Conservation (phyloP, 2,329 filamentous ascomycete genomes). For the Keithomyces neogunnii region DNA sequence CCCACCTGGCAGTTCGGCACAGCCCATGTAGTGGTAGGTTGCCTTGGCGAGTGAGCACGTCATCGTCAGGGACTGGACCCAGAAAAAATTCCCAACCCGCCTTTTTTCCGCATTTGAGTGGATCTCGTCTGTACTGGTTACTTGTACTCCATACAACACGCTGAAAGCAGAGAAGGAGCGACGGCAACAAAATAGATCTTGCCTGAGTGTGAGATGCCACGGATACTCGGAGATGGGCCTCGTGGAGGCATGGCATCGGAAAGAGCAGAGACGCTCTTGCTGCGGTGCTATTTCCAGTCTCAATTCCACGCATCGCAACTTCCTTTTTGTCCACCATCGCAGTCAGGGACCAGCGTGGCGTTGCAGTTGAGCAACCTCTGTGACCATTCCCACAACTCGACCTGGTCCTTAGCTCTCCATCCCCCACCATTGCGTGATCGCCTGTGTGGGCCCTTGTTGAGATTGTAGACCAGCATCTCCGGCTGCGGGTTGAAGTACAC, state of each 20-base stretch:
- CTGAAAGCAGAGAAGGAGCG: neutral
- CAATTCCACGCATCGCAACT: neutral
- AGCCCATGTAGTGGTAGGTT: constrained; percentile 1
- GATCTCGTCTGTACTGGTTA: no score
- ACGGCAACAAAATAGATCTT: neutral
- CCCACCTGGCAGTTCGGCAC: neutral
- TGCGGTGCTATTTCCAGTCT: neutral
- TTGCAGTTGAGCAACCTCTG: neutral
- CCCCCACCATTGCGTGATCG: constrained; percentile 25
- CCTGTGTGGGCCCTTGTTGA: constrained; percentile 3
- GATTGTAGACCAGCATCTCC: neutral
- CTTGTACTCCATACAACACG: no score
- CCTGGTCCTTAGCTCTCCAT: constrained; percentile 10
- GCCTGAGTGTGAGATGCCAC: neutral
- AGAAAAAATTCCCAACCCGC: constrained; percentile 2
- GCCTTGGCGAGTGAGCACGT: constrained; percentile 6
- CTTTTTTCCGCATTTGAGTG: neutral
- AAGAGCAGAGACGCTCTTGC: neutral
- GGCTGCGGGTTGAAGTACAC: neutral
- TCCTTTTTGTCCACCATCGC: neutral
- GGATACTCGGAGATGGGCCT: neutral
- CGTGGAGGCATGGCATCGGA: no score
- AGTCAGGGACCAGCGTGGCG: neutral
- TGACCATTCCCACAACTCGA: constrained; percentile 6
- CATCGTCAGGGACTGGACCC: constrained; percentile 5